Conservation (phyloP, 2,329 filamentous ascomycete species). For the Berkeleyomyces basicola region DNA sequence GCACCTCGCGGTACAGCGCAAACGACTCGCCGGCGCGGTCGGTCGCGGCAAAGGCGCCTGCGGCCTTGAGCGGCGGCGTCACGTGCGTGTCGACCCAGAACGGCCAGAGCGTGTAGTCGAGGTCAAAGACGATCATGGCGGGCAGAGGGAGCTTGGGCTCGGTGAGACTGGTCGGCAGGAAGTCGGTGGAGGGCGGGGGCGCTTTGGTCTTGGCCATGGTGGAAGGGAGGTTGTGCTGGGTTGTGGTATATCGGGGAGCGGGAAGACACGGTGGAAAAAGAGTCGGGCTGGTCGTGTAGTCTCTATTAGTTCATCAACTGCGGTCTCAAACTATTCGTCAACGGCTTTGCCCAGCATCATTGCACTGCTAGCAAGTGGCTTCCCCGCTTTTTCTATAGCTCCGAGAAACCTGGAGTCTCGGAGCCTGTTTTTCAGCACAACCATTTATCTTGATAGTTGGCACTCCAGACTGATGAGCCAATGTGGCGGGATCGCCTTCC, state of each 20-base stretch:
- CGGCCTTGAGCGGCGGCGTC: slow-evolving; percentile 46
- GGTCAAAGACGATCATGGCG: slow-evolving; percentile 75
- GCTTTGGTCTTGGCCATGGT: slow-evolving; percentile 15
- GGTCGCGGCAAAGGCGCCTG: slow-evolving; percentile 26
- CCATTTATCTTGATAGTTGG: too few relatives aligned
- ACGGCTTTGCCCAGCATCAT: too few relatives aligned
- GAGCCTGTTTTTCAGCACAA: too few relatives aligned
- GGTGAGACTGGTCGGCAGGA: slow-evolving; percentile 27
- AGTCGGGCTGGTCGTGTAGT: not conserved
- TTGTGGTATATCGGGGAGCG: not conserved
- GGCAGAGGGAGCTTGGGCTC: slow-evolving; percentile 52
- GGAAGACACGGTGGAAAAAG: not conserved
- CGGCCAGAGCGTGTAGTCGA: slow-evolving; percentile 98
- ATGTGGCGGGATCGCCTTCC: too few relatives aligned
- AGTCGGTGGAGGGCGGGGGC: slow-evolving; percentile 15
- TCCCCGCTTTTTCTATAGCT: too few relatives aligned
- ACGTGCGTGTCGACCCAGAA: slow-evolving; percentile 97
- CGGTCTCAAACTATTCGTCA: too few relatives aligned
- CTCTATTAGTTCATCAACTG: too few relatives aligned
- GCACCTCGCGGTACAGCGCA: slow-evolving; percentile 54
- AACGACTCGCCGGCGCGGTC: slow-evolving; percentile 49
- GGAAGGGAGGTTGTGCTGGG: not conserved
- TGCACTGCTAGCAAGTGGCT: too few relatives aligned
- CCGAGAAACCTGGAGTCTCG: too few relatives aligned
- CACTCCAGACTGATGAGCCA: too few relatives aligned